Base-by-base conservation (phyloP, 768 basidiomycete species). In the Rhodotorula diobovata region DNA sequence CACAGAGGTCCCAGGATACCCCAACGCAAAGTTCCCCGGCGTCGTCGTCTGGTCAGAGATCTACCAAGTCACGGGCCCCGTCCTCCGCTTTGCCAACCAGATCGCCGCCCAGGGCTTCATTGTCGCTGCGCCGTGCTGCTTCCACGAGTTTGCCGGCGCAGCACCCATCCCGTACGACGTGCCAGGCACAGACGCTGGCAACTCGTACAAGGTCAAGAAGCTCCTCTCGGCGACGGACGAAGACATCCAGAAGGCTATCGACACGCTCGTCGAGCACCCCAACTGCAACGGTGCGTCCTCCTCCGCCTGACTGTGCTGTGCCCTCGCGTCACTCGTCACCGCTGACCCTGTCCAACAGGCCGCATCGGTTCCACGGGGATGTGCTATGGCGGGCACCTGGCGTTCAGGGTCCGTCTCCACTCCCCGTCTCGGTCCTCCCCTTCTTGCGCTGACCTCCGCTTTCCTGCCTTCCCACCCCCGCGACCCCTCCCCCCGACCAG, bases 181-280 rank as follows among this genome's bases (percentile, higher is more conserved):
- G 0, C 90, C 60, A 86, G 91, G 91, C 28, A 93, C 91, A 45
- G 90, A 95, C 79, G 82, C 89, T 73, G 95, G 95, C n/a, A 97
- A 98, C 82, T 85, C 83, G 75, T 95, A 89, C 84, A 97, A 97
- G 85, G 65, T 91, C 37, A 89, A 93, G 82, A 98, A 98, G 83
- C 85, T 86, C 46, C 82, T 97, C 1, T 85, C 85, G 58, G 92
- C 89, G 2, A 97, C 93, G 72, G 89, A 97, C 73, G 91, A 94
- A 88, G 95, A 98, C 79, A 87, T 89, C 0, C 88, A 84, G 0
- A 83, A 91, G 28, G 81, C 90, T 1, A 81, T 95, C 65, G 90
- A 96, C 78, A 82, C 94, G 15, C 83, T 98, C 32, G 78, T 79
- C 43, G 86, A 87, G 0, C 83, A 90, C 71, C 82, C 83, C 23